These are phyloP conservation scores for Lathyrus aphaca DNA, from an alignment of 306 rosid species.

Conservation along the genomic window DNA sequence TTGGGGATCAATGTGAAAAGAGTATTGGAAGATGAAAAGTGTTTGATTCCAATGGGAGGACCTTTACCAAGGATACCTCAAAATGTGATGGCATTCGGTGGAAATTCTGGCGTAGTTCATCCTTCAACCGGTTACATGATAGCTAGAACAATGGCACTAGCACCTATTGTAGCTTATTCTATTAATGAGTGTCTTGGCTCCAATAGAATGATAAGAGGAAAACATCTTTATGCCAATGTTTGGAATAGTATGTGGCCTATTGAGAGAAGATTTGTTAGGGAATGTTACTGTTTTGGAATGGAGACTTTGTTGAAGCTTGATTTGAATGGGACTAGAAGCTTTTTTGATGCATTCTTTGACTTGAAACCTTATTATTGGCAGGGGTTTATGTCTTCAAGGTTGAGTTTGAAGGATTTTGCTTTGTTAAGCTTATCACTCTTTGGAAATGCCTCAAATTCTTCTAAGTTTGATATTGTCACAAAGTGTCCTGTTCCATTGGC, in stretches of 20 bases:
- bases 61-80: slow-evolving; percentile 74
- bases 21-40: slow-evolving; percentile 77
- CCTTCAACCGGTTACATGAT: slow-evolving; percentile 92
- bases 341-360: slow-evolving; percentile 85
- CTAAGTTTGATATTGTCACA: slow-evolving; percentile 72
- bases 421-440: slow-evolving; percentile 63
- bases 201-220: slow-evolving; percentile 81
- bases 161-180: slow-evolving; percentile 56
- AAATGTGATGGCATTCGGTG: slow-evolving; percentile 76
- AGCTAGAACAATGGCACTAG: slow-evolving; percentile 66
- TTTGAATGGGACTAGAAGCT: slow-evolving; percentile 65
- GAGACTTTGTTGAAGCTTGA: slow-evolving; percentile 86
- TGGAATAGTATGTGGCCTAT: slow-evolving; percentile 85
- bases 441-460: slow-evolving; percentile 60
- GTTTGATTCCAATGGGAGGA: slow-evolving; percentile 96
- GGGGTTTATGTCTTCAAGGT: slow-evolving; percentile 83
- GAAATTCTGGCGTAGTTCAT: slow-evolving; percentile 76
- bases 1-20: slow-evolving; percentile 73
- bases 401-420: slow-evolving; percentile 59
- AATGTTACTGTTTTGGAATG: slow-evolving; percentile 85
- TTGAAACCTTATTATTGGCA: slow-evolving; percentile 74
- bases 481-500: slow-evolving; percentile 79
- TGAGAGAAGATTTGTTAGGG: slow-evolving; percentile 59
- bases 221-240: slow-evolving; percentile 50
- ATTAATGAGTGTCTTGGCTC: slow-evolving; percentile 79